A percentile compares a stretch with the other conserved stretches of the same genome.
Evolutionary conservation across 1,284 basidiomycete genomes (phyloP).

Genomic region (Hortiboletus rubellus): DNA sequence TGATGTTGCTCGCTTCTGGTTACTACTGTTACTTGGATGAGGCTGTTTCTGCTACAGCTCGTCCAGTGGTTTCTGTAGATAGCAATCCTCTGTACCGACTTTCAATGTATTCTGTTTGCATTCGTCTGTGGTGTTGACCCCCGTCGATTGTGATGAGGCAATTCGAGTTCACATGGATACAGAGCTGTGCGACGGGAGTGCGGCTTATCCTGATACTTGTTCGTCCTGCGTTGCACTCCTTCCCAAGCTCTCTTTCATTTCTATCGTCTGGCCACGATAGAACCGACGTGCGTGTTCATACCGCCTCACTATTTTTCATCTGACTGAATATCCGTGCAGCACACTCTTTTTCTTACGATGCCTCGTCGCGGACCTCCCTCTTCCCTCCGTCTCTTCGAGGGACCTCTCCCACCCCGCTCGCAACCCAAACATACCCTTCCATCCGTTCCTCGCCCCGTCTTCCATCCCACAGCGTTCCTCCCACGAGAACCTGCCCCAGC

Average conservation of each 20-base stretch:
- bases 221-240: background rate
- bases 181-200: background rate
- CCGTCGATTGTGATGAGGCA: too few relatives aligned
- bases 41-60: background rate
- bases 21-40: background rate
- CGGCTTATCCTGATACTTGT: too few relatives aligned
- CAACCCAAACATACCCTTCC: conserved; percentile 58
- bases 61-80: conserved; percentile 17
- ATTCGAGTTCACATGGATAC: conserved; percentile 6
- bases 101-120: conserved; percentile 18
- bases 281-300: conserved; percentile 1
- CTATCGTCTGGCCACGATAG: background rate
- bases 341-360: conserved; percentile 38
- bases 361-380: conserved; percentile 60
- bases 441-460: conserved; percentile 52
- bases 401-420: conserved; percentile 56
- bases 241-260: background rate
- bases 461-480: conserved; percentile 39
- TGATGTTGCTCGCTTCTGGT: conserved; percentile 24
- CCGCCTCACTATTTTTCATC: background rate
- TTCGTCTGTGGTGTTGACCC: background rate
- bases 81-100: conserved; percentile 8
- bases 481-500: conserved; percentile 30
- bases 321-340: background rate
- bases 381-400: conserved; percentile 53